These are phyloP conservation scores for Globisporangium sylvaticum DNA, from an alignment of 352 stramenopile genomes.

Conservation along the genomic window DNA sequence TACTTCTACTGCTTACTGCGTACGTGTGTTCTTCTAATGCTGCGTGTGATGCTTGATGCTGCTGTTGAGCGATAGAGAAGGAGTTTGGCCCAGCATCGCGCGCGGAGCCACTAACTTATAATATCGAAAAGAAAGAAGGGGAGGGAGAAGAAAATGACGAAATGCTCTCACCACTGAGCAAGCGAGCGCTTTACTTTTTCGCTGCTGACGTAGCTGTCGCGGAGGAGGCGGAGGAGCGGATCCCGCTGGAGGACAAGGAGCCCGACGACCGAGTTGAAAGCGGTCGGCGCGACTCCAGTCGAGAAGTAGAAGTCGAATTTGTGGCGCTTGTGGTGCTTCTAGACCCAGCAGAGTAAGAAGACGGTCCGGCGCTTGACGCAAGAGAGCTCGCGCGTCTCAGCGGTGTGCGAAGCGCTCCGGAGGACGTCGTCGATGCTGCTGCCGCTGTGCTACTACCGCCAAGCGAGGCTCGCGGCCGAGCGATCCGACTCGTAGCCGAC, in stretches of 20 bases:
- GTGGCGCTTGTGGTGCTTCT: constrained; percentile 16
- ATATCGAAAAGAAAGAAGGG: background rate
- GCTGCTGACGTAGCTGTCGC: background rate
- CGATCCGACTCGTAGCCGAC: constrained; percentile 23
- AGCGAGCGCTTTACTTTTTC: background rate
- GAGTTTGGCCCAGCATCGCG: background rate
- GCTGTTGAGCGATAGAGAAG: background rate
- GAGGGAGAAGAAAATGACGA: background rate
- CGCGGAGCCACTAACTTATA: background rate
- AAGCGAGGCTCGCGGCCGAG: constrained; percentile 21
- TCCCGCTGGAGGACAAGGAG: constrained; percentile 3
- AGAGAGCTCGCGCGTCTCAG: constrained; percentile 25
- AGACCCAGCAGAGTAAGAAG: constrained; percentile 11
- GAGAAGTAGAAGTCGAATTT: constrained; percentile 7
- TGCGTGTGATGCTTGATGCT: background rate
- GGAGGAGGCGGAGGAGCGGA: background rate
- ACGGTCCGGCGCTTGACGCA: constrained; percentile 18
- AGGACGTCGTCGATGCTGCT: constrained; percentile 17
- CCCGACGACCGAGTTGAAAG: constrained; percentile 9
- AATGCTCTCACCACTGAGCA: background rate
- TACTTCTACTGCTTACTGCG: background rate
- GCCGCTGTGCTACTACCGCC: background rate
- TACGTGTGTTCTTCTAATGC: background rate
- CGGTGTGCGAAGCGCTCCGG: constrained; percentile 19
- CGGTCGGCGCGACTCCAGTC: constrained; percentile 8